phyloP scores from a whole-genome alignment of 768 basidiomycete species.

The Lepiota brunneoincarnata region DNA sequence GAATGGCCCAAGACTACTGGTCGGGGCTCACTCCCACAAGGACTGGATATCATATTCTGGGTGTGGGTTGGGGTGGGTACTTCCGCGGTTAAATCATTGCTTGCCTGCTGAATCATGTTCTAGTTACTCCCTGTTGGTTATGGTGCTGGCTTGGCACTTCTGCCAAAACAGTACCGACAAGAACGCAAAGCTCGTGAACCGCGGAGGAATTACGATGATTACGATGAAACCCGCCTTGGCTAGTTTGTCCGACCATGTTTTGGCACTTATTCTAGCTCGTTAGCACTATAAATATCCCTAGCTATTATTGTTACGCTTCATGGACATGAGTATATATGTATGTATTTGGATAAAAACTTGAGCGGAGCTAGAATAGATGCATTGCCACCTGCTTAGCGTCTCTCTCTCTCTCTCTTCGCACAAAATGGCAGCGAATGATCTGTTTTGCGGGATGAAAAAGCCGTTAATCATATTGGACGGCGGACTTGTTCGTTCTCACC shows the following conservation, averaged over 20 bases:
- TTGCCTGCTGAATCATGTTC: slow-evolving; percentile 2
- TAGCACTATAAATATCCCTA: too few relatives aligned
- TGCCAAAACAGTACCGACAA: slow-evolving; percentile 47
- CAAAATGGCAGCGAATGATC: background rate
- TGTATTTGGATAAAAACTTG: too few relatives aligned
- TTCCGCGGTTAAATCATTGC: background rate
- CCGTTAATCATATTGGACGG: slow-evolving; percentile 36
- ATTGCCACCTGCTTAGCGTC: too few relatives aligned
- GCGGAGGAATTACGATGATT: background rate
- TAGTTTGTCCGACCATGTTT: too few relatives aligned
- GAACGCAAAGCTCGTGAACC: slow-evolving; percentile 30
- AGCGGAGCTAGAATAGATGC: too few relatives aligned
- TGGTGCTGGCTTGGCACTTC: slow-evolving; percentile 35
- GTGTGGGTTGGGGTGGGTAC: slow-evolving; percentile 46
- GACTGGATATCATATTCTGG: slow-evolving; percentile 40
- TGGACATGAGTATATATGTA: too few relatives aligned
- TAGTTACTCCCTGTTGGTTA: slow-evolving; percentile 47
- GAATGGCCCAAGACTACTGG: slow-evolving; percentile 53
- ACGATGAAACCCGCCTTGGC: background rate
- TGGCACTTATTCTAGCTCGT: too few relatives aligned
- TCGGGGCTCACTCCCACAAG: slow-evolving; percentile 31
- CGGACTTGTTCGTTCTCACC: slow-evolving; percentile 38
- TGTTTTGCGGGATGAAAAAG: slow-evolving; percentile 1
- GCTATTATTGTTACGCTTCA: too few relatives aligned
- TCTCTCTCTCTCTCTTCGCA: too few relatives aligned